Conservation (phyloP, 169 alveolate species). For the Eimeria brunetti region DNA sequence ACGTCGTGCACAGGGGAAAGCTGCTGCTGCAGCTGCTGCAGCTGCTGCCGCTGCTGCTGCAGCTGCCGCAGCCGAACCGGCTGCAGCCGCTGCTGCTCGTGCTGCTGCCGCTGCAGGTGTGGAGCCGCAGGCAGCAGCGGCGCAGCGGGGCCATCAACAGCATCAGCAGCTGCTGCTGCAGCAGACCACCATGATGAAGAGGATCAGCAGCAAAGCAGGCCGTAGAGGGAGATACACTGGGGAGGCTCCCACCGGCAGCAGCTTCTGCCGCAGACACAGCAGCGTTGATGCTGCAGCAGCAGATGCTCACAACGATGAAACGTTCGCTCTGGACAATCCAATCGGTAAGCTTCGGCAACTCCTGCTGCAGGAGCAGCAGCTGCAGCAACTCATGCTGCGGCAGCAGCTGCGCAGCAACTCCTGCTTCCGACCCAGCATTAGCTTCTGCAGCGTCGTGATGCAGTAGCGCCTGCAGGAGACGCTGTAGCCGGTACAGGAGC, state of each 20-base stretch:
- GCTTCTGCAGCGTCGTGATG: not conserved
- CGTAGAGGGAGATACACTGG: not conserved
- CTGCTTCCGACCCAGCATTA: too few species aligned
- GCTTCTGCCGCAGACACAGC: not conserved
- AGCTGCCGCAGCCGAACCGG: conserved; percentile 30
- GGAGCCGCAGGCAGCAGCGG: not conserved
- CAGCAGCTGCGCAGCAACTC: conserved; percentile 23
- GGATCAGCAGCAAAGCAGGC: not conserved
- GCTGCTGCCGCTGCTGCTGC: not conserved
- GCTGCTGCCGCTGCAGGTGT: conserved; percentile 7
- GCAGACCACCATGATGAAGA: not conserved
- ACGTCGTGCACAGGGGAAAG: not conserved
- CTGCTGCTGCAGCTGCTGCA: conserved; percentile 5
- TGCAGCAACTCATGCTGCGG: not conserved
- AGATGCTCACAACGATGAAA: conserved; percentile 39
- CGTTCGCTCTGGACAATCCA: not conserved
- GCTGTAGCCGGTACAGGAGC: not conserved
- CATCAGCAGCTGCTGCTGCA: not conserved
- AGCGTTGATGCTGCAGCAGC: conserved; percentile 44
- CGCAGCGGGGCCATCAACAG: not conserved
- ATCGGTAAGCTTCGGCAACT: conserved; percentile 30
- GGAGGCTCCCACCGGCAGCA: not conserved
- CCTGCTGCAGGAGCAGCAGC: not conserved
- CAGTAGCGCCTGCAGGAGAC: not conserved
- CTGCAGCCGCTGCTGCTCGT: conserved; percentile 27